phyloP scores from a whole-genome alignment of 345 rosid genomes.

The Pistacia integerrima region DNA sequence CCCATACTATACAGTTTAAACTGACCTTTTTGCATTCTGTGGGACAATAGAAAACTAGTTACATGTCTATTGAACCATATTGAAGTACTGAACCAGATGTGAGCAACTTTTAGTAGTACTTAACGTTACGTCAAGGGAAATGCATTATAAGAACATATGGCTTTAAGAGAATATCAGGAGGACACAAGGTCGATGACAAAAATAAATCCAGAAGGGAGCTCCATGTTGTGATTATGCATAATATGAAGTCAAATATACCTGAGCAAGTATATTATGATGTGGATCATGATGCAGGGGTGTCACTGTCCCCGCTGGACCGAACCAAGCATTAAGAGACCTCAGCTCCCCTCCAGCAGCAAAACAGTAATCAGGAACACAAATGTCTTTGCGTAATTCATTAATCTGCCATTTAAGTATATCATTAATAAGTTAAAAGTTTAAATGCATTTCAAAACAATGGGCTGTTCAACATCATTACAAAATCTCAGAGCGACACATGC shows the following conservation, averaged over 20 bases:
- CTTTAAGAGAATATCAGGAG: neutral
- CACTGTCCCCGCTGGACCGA: slow-evolving; percentile 93
- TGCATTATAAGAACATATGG: neutral
- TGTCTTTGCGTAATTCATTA: slow-evolving; percentile 77
- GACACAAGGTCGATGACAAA: neutral
- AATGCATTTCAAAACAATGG: slow-evolving; percentile 10
- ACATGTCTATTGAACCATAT: neutral
- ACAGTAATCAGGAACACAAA: slow-evolving; percentile 92
- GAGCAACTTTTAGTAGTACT: neutral
- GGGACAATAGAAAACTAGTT: neutral
- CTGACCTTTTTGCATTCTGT: neutral
- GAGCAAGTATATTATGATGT: slow-evolving; percentile 93
- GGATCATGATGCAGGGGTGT: slow-evolving; percentile 99
- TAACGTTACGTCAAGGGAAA: neutral
- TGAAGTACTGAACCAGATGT: neutral
- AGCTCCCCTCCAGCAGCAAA: slow-evolving; percentile 93
- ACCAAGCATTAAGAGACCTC: slow-evolving; percentile 91
- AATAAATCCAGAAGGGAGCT: neutral
- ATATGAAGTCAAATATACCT: slow-evolving; percentile 46
- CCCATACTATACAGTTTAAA: neutral
- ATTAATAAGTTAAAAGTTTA: slow-evolving; percentile 19
- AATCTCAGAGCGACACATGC: slow-evolving; percentile 28
- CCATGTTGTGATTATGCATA: neutral
- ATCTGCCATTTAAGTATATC: slow-evolving; percentile 51
- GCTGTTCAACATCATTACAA: neutral